Evolutionary conservation across 352 stramenopile species (phyloP).

Genomic region (Pythium folliculosum): DNA sequence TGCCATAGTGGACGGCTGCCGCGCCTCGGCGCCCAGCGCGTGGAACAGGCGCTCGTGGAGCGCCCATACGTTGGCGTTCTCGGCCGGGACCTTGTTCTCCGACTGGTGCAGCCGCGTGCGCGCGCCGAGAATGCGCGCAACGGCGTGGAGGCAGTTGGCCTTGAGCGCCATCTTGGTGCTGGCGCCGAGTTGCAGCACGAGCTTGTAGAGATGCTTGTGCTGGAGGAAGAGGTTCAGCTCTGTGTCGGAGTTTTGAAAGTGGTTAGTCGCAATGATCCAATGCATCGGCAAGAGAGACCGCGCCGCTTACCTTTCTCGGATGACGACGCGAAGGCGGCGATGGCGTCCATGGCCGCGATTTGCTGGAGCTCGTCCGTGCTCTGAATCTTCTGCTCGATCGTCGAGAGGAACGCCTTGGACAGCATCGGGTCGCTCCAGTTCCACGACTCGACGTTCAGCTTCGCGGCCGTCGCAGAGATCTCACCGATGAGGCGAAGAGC

Average conservation of each 20-base stretch:
- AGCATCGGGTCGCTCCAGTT: conserved; percentile 75
- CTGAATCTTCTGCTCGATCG: conserved; percentile 71
- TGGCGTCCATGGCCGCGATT: conserved; percentile 83
- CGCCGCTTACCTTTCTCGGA: conserved; percentile 66
- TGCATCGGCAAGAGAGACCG: not conserved
- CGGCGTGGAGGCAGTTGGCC: conserved; percentile 67
- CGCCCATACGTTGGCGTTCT: conserved; percentile 69
- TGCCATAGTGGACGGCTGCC: conserved; percentile 55
- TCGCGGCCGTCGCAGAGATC: conserved; percentile 68
- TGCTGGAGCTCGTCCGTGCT: conserved; percentile 63
- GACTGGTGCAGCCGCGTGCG: conserved; percentile 46
- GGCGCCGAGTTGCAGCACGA: conserved; percentile 53
- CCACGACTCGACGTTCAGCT: conserved; percentile 68
- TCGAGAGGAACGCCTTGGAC: conserved; percentile 77
- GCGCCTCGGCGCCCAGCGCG: conserved; percentile 54
- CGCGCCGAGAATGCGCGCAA: conserved; percentile 57
- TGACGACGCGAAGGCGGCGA: conserved; percentile 76
- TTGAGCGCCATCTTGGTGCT: conserved; percentile 78
- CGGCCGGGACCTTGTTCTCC: conserved; percentile 37
- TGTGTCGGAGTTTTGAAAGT: not conserved
- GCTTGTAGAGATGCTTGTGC: conserved; percentile 62
- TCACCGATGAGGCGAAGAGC: conserved; percentile 76
- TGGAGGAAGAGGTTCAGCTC: conserved; percentile 76
- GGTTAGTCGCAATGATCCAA: not conserved
- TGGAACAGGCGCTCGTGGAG: conserved; percentile 69